A percentile compares a stretch with the other conserved stretches of the same genome.
phyloP scores from a whole-genome alignment of 306 rosid genomes.

The Dalbergia oliveri region DNA sequence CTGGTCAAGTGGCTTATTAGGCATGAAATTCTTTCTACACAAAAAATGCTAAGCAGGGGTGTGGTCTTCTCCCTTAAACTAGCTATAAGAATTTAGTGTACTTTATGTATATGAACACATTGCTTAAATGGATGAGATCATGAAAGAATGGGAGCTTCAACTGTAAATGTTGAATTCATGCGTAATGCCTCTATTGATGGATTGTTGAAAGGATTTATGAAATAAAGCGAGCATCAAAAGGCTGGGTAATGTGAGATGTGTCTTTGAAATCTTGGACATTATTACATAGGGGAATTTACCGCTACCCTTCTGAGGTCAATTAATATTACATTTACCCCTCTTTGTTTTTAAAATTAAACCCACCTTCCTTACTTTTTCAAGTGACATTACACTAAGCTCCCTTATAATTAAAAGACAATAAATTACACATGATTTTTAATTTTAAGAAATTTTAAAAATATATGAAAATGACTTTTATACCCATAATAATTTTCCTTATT shows the following conservation, averaged over 20 bases:
- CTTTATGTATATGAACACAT: background rate
- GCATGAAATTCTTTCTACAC: background rate
- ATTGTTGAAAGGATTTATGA: background rate
- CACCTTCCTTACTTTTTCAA: no score
- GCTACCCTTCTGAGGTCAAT: no score
- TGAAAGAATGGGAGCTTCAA: background rate
- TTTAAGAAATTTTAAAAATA: no score
- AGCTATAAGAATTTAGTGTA: background rate
- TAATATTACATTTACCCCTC: no score
- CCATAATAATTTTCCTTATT: no score
- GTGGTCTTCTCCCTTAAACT: background rate
- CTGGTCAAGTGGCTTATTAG: background rate
- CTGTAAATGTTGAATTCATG: slow-evolving; percentile 12
- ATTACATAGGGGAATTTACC: no score
- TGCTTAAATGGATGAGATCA: background rate
- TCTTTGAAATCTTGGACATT: slow-evolving; percentile 13
- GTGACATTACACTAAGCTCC: no score
- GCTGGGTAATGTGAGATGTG: background rate
- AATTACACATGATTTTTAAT: no score
- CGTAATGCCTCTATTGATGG: background rate
- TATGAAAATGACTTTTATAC: no score
- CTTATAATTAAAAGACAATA: no score
- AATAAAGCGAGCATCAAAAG: background rate
- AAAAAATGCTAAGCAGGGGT: background rate
- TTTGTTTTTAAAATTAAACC: no score